Evolutionary conservation across 2,329 filamentous ascomycete genomes (phyloP).

Genomic region (Aspergillus sp.): DNA sequence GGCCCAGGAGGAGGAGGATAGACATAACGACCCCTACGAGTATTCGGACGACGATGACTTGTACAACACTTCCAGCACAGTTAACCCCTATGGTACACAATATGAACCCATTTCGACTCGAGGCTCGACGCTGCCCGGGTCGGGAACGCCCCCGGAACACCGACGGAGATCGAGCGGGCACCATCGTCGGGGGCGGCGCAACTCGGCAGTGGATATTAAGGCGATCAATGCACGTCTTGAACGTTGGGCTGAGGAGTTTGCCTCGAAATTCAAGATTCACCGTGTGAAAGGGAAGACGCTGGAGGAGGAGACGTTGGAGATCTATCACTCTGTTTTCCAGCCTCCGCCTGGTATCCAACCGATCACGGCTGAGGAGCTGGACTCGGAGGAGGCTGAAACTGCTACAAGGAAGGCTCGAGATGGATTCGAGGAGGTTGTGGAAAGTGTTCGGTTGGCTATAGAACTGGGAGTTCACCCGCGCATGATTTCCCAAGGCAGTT

Average conservation of each 20-base stretch:
- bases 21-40: constrained; percentile 52
- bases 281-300: constrained; percentile 70
- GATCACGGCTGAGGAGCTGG: constrained; percentile 71
- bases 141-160: constrained; percentile 40
- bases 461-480: constrained; percentile 88
- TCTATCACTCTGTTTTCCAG: constrained; percentile 96
- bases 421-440: constrained; percentile 84
- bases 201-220: constrained; percentile 91
- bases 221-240: constrained; percentile 95
- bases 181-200: constrained; percentile 62
- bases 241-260: constrained; percentile 97
- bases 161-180: constrained; percentile 51
- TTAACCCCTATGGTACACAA: constrained; percentile 58
- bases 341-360: constrained; percentile 84
- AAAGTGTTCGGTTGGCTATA: constrained; percentile 87
- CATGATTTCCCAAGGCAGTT: constrained; percentile 96
- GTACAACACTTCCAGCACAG: constrained; percentile 52
- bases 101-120: constrained; percentile 59
- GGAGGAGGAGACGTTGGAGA: constrained; percentile 87
- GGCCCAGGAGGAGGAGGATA: constrained; percentile 71
- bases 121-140: constrained; percentile 52
- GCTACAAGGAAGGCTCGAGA: constrained; percentile 65
- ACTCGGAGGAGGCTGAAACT: constrained; percentile 58
- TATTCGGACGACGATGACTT: constrained; percentile 71
- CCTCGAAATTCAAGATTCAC: constrained; percentile 89